Percentiles rank a stretch among this genome's conserved stretches.
Conservation (phyloP, 108 stramenopile species). For the Cyclotella atomus region DNA sequence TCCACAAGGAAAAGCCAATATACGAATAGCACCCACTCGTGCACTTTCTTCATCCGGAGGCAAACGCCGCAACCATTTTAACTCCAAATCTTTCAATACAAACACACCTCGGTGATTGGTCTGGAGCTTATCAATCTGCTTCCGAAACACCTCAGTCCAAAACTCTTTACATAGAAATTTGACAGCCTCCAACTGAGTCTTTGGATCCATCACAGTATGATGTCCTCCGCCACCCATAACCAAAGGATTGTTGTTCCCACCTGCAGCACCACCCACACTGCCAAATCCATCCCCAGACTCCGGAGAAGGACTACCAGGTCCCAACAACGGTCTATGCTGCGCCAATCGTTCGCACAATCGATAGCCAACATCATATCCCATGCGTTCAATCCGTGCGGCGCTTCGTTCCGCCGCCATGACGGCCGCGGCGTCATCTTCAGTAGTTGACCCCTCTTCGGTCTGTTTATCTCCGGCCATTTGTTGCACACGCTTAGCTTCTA, state of each 20-base stretch:
- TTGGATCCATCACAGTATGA: constrained; percentile 41
- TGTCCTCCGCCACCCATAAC: constrained; percentile 50
- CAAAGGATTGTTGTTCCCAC: constrained; percentile 27
- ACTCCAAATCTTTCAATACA: constrained; percentile 88
- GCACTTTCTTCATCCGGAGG: constrained; percentile 76
- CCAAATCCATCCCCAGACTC: constrained; percentile 51
- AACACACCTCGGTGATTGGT: constrained; percentile 96
- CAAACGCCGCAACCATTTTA: constrained; percentile 77
- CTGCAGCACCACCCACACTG: constrained; percentile 49
- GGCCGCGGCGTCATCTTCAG: constrained; percentile 25
- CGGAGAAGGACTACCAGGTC: constrained; percentile 51
- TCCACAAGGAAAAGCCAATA: constrained; percentile 90
- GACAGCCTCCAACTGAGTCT: constrained; percentile 87
- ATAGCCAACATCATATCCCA: constrained; percentile 92
- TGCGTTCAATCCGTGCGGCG: constrained; percentile 88
- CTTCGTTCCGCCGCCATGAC: constrained; percentile 73
- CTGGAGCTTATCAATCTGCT: constrained; percentile 95
- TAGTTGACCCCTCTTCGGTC: neutral
- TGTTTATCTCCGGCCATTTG: neutral
- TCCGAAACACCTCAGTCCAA: constrained; percentile 92
- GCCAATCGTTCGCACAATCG: constrained; percentile 89
- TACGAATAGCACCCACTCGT: constrained; percentile 77
- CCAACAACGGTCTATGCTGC: constrained; percentile 69
- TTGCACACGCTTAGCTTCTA: constrained; percentile 16
- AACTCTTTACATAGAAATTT: constrained; percentile 96